A percentile compares a stretch with the other conserved stretches of the same genome.
Evolutionary conservation across 495 filamentous ascomycete species (phyloP).

Genomic region (Lophiostoma macrostomum): DNA sequence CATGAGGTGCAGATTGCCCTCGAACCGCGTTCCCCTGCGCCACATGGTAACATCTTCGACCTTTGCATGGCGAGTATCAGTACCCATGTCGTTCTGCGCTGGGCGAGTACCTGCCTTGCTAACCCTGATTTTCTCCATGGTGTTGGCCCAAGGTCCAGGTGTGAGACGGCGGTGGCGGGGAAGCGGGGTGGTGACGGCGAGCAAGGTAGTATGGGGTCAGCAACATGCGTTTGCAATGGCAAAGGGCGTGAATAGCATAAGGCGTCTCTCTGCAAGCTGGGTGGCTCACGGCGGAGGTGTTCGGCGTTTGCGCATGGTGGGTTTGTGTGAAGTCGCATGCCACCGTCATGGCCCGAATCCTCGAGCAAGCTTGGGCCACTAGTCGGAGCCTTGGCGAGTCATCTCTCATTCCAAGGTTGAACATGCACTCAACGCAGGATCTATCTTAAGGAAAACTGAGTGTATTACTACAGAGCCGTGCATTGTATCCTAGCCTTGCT

Average conservation of each 20-base stretch:
- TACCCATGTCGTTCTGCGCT: not conserved
- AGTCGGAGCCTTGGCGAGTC: too few species aligned
- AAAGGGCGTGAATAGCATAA: too few species aligned
- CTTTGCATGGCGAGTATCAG: slow-evolving; percentile 4
- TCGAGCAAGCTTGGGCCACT: too few species aligned
- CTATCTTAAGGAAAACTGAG: too few species aligned
- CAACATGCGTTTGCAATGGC: too few species aligned
- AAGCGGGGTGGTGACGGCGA: not conserved
- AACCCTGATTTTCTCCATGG: slow-evolving; percentile 31
- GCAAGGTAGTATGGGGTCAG: not conserved
- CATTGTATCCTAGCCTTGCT: too few species aligned
- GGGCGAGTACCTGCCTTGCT: slow-evolving; percentile 22
- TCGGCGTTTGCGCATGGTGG: slow-evolving; percentile 2
- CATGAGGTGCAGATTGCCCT: slow-evolving; percentile 40
- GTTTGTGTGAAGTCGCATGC: slow-evolving; percentile 7
- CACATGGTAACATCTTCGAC: slow-evolving; percentile 36
- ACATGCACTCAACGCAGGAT: too few species aligned
- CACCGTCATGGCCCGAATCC: slow-evolving; percentile 1
- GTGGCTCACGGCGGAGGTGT: not conserved
- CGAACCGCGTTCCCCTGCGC: slow-evolving; percentile 24
- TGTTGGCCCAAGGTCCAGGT: too few species aligned
- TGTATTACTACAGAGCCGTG: too few species aligned
- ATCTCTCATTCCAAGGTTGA: too few species aligned
- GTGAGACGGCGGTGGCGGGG: not conserved
- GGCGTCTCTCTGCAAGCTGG: too few species aligned